Evolutionary conservation across 352 stramenopile genomes (phyloP), one percentile per base, ranked within the genome.

Genomic region (Nothophytophthora sp.): DNA sequence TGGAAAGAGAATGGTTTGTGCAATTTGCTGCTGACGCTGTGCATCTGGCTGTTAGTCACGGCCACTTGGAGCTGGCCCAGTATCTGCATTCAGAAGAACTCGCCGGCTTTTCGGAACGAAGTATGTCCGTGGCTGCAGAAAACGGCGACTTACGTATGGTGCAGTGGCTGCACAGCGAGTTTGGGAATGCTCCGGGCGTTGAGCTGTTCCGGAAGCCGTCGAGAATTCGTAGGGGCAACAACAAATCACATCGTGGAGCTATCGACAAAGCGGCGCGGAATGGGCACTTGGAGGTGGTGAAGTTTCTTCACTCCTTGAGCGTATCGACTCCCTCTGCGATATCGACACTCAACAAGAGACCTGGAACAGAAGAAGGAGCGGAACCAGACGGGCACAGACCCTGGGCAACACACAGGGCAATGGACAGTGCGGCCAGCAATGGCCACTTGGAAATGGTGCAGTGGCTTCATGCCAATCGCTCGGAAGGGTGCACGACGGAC

Each of bases 231-330:
- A n/a, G n/a, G n/a, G n/a, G n/a, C n/a, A n/a, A n/a, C n/a, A n/a
- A n/a, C n/a, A n/a, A n/a, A n/a, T n/a, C n/a, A n/a, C n/a, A n/a
- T n/a, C n/a, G n/a, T n/a, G n/a, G n/a, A n/a, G n/a, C n/a, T n/a
- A n/a, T n/a, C n/a, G n/a, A n/a, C n/a, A n/a, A n/a, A n/a, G n/a
- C n/a, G n/a, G n/a, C n/a, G n/a, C n/a, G n/a, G n/a, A n/a, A n/a
- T n/a, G n/a, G n/a, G n/a, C 58, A 67, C 27, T 30, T 62, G 9
- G 24, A 50, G 2, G 27, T 54, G n/a, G 29, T 62, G 6, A n/a
- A 38, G 7, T 54, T 61, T 43, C 18, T 61, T 20, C 52, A 54
- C 3, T 16, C 19, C 29, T 16, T 35, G 4, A n/a, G 16, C 4
- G 10, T n/a, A 4, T n/a, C n/a, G n/a, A n/a, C n/a, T n/a, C n/a